Evolutionary conservation across 768 basidiomycete genomes (phyloP).

Genomic region (Leccinum subtestaceum): DNA sequence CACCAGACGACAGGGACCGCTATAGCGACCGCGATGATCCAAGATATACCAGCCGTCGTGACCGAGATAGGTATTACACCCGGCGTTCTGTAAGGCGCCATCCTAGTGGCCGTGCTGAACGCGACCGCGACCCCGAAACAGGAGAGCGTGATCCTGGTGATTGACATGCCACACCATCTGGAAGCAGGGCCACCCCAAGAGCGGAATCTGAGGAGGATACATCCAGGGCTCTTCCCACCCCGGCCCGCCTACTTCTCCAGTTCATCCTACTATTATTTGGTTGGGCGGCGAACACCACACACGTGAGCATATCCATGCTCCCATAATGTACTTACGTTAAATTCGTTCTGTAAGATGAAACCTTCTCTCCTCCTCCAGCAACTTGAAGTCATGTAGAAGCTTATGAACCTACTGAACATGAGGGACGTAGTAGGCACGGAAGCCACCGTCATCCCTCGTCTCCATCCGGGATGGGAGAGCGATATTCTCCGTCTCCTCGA

Average conservation of each 20-base stretch:
- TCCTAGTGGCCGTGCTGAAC: slow-evolving; percentile 16
- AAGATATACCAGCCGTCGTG: background rate
- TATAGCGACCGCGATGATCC: slow-evolving; percentile 6
- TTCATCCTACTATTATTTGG: slow-evolving; percentile 30
- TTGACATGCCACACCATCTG: slow-evolving; percentile 8
- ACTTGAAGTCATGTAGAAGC: background rate
- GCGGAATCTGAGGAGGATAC: slow-evolving; percentile 7
- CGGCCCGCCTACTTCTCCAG: slow-evolving; percentile 19
- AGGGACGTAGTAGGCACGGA: background rate
- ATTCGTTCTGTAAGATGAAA: slow-evolving; percentile 13
- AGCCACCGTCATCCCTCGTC: background rate
- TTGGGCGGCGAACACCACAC: slow-evolving; percentile 18
- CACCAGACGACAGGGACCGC: slow-evolving; percentile 12
- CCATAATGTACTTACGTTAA: slow-evolving; percentile 4
- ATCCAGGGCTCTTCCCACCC: background rate
- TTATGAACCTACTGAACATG: slow-evolving; percentile 12
- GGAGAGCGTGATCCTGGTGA: slow-evolving; percentile 18
- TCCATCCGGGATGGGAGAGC: background rate
- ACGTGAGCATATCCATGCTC: slow-evolving; percentile 13
- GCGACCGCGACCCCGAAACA: background rate
- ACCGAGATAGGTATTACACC: background rate
- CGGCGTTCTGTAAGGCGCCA: slow-evolving; percentile 3
- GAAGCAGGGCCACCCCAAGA: slow-evolving; percentile 5
- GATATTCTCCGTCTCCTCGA: background rate
- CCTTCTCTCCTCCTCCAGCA: slow-evolving; percentile 9